These are phyloP conservation scores for Annulohypoxylon stygium DNA, from an alignment of 495 filamentous ascomycete species.

Conservation along the genomic window DNA sequence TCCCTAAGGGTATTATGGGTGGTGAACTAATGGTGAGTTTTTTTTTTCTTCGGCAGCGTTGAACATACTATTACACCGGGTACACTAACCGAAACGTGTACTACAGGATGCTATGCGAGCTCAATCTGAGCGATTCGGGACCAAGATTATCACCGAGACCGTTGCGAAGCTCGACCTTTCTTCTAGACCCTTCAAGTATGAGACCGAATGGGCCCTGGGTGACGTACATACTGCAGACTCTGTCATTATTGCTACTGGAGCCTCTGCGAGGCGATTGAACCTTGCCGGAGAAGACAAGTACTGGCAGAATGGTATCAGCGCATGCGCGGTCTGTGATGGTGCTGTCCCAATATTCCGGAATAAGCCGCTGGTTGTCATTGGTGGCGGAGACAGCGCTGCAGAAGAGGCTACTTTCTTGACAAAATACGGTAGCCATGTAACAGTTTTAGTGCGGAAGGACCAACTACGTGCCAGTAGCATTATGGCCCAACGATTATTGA, in stretches of 20 bases:
- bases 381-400: slow-evolving; percentile 95
- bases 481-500: slow-evolving; percentile 87
- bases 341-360: slow-evolving; percentile 97
- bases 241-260: slow-evolving; percentile 95
- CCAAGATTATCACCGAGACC: slow-evolving; percentile 91
- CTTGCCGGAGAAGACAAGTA: slow-evolving; percentile 92
- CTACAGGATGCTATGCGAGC: slow-evolving; percentile 85
- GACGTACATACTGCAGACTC: slow-evolving; percentile 85
- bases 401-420: slow-evolving; percentile 98
- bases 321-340: slow-evolving; percentile 97
- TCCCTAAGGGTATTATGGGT: slow-evolving; percentile 88
- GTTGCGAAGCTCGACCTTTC: slow-evolving; percentile 89
- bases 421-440: slow-evolving; percentile 96
- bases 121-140: slow-evolving; percentile 92
- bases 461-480: slow-evolving; percentile 87
- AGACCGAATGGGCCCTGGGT: slow-evolving; percentile 84
- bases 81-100: slow-evolving; percentile 24
- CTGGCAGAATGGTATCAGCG: slow-evolving; percentile 97
- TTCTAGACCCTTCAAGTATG: slow-evolving; percentile 89
- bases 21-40: slow-evolving; percentile 79
- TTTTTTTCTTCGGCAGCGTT: not conserved
- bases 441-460: slow-evolving; percentile 89
- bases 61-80: not conserved
- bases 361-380: slow-evolving; percentile 95
- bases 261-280: slow-evolving; percentile 84